Percentiles rank a stretch among this genome's conserved stretches.
These are phyloP conservation scores for Paramyrothecium sp. DNA, from an alignment of 2,329 filamentous ascomycete genomes.

Conservation along the genomic window DNA sequence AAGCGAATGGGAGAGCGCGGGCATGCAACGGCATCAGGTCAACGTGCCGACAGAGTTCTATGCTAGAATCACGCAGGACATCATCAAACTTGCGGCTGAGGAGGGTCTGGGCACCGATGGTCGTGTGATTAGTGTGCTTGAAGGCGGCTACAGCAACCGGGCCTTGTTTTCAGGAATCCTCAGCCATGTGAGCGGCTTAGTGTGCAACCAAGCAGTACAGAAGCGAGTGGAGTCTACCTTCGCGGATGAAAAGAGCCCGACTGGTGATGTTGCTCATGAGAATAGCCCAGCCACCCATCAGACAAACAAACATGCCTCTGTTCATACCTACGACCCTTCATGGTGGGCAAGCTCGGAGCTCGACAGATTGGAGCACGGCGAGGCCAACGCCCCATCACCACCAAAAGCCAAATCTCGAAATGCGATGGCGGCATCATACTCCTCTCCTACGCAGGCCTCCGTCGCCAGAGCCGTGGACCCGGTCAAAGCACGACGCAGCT, in stretches of 20 bases:
- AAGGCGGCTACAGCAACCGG: constrained; percentile 93
- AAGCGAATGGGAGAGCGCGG: constrained; percentile 86
- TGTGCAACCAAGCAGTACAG: constrained; percentile 46
- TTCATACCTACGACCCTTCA: constrained; percentile 57
- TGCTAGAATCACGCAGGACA: constrained; percentile 82
- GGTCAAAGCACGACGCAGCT: constrained; percentile 61
- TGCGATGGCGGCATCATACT: constrained; percentile 69
- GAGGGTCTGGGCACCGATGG: constrained; percentile 76
- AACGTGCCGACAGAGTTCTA: constrained; percentile 98
- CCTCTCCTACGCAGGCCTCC: constrained; percentile 84
- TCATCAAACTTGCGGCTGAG: constrained; percentile 79
- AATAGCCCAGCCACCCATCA: constrained; percentile 15
- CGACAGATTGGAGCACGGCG: constrained; percentile 65
- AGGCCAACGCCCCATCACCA: constrained; percentile 47
- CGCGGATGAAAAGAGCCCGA: constrained; percentile 57
- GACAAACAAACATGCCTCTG: constrained; percentile 18
- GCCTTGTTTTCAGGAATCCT: constrained; percentile 85
- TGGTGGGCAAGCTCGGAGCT: constrained; percentile 72
- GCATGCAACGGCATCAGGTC: constrained; percentile 94
- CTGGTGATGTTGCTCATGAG: constrained; percentile 39
- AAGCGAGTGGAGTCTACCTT: constrained; percentile 42
- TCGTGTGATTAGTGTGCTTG: constrained; percentile 86
- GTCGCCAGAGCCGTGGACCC: constrained; percentile 74
- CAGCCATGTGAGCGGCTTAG: constrained; percentile 84
- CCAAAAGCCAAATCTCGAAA: constrained; percentile 50